These are phyloP conservation scores for Hypholoma fasciculare DNA, from an alignment of 768 basidiomycete genomes.

Conservation along the genomic window DNA sequence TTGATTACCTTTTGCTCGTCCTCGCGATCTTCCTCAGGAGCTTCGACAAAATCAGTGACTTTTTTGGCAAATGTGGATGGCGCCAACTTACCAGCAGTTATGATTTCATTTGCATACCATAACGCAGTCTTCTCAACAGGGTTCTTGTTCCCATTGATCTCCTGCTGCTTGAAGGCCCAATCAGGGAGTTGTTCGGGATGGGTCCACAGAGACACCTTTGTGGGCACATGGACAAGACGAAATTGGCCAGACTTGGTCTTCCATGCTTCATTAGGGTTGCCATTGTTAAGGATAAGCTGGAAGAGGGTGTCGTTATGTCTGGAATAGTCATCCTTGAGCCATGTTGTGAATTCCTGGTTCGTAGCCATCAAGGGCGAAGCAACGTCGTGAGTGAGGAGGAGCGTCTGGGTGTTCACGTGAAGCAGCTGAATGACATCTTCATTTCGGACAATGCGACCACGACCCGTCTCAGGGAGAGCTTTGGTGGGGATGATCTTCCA, in stretches of 20 bases:
- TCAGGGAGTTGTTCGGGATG: slow-evolving; percentile 84
- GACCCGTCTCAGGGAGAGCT: slow-evolving; percentile 90
- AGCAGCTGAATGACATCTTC: slow-evolving; percentile 87
- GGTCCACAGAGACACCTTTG: slow-evolving; percentile 94
- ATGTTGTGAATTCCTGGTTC: slow-evolving; percentile 98
- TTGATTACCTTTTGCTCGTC: slow-evolving; percentile 50
- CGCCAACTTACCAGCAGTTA: slow-evolving; percentile 42
- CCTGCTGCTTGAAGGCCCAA: slow-evolving; percentile 97
- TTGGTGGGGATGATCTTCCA: slow-evolving; percentile 97
- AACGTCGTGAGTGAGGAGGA: slow-evolving; percentile 94
- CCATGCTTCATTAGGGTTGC: slow-evolving; percentile 78
- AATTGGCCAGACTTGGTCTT: slow-evolving; percentile 95
- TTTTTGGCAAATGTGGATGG: background rate
- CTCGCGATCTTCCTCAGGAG: slow-evolving; percentile 53
- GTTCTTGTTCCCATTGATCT: slow-evolving; percentile 97
- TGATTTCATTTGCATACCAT: slow-evolving; percentile 88
- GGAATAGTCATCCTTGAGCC: slow-evolving; percentile 73
- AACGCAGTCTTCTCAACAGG: slow-evolving; percentile 75
- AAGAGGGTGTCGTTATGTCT: slow-evolving; percentile 91
- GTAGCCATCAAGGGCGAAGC: slow-evolving; percentile 97
- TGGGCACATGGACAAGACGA: slow-evolving; percentile 84
- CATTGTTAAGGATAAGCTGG: slow-evolving; percentile 71
- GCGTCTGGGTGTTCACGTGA: slow-evolving; percentile 81
- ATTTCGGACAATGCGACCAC: slow-evolving; percentile 89
- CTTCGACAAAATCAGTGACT: slow-evolving; percentile 29